These are phyloP conservation scores for Solanum peruvianum DNA, from an alignment of 257 asterid genomes.

Conservation along the genomic window DNA sequence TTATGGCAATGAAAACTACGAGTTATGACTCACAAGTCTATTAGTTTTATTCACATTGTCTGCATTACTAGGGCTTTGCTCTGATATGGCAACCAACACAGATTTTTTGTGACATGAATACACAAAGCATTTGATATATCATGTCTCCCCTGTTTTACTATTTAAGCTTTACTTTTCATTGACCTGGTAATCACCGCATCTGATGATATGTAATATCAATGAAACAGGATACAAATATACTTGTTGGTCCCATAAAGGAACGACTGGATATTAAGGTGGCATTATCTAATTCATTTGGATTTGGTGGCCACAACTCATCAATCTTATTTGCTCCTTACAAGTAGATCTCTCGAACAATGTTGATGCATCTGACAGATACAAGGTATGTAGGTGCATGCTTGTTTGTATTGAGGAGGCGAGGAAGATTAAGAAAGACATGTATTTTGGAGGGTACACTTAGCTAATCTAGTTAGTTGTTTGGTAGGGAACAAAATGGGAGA, in stretches of 20 bases:
- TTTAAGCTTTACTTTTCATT: not conserved
- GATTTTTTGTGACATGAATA: not conserved
- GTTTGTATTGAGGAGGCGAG: not conserved
- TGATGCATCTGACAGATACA: not conserved
- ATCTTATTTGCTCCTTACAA: slow-evolving; percentile 15
- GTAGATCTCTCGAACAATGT: not conserved
- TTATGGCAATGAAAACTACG: not conserved
- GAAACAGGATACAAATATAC: slow-evolving; percentile 5
- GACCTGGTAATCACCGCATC: not conserved
- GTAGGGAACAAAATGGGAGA: not conserved
- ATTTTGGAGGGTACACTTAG: not conserved
- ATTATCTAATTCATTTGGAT: slow-evolving; percentile 12
- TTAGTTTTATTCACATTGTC: not conserved
- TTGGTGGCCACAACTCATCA: slow-evolving; percentile 17
- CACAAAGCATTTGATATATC: not conserved
- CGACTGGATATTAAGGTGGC: slow-evolving; percentile 12
- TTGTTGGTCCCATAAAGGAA: slow-evolving; percentile 11
- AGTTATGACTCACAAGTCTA: not conserved
- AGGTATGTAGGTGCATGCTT: not conserved
- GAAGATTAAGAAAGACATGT: not conserved
- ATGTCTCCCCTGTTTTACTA: not conserved
- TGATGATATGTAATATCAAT: not conserved
- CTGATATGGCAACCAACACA: not conserved
- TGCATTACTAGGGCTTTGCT: not conserved
- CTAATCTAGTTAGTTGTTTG: not conserved